A percentile compares a stretch with the other conserved stretches of the same genome.
These are phyloP conservation scores for Botrytis paeoniae DNA, from an alignment of 2,329 filamentous ascomycete species.

Conservation along the genomic window DNA sequence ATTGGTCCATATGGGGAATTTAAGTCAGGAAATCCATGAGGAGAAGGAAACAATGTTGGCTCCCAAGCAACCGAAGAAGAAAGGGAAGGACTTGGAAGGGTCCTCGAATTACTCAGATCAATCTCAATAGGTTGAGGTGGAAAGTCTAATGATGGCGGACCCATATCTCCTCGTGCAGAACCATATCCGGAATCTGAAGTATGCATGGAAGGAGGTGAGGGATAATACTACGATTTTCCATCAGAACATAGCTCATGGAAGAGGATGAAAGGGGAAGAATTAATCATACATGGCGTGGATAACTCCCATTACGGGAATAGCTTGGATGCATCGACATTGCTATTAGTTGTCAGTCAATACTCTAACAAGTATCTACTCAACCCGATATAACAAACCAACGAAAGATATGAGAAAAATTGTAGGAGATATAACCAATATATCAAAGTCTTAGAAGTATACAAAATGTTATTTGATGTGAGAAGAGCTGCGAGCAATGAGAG, in stretches of 20 bases:
- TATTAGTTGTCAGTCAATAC: constrained; percentile 23
- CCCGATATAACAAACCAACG: constrained; percentile 24
- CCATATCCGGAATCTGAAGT: constrained; percentile 29
- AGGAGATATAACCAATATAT: constrained; percentile 22
- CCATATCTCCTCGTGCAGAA: constrained; percentile 32
- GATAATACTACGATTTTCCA: constrained; percentile 30
- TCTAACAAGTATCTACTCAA: constrained; percentile 7
- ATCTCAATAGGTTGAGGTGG: constrained; percentile 35
- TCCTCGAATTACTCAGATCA: constrained; percentile 33
- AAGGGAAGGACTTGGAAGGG: constrained; percentile 32
- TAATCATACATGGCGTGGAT: constrained; percentile 31
- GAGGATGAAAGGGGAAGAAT: constrained; percentile 9
- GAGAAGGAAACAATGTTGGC: constrained; percentile 20
- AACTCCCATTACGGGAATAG: constrained; percentile 27
- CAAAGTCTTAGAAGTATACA: constrained; percentile 11
- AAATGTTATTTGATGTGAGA: constrained; percentile 23
- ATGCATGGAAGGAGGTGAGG: constrained; percentile 27
- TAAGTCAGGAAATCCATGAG: constrained; percentile 29
- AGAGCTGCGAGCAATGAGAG: constrained; percentile 18
- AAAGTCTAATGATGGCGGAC: constrained; percentile 30
- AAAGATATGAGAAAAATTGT: constrained; percentile 18
- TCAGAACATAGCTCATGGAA: constrained; percentile 26
- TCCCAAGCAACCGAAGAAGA: constrained; percentile 30
- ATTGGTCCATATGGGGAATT: constrained; percentile 26
- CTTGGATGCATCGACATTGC: constrained; percentile 33